A percentile compares a stretch with the other conserved stretches of the same genome.
These are phyloP conservation scores for Globisporangium cystogenes DNA, from an alignment of 352 stramenopile species.

Conservation along the genomic window DNA sequence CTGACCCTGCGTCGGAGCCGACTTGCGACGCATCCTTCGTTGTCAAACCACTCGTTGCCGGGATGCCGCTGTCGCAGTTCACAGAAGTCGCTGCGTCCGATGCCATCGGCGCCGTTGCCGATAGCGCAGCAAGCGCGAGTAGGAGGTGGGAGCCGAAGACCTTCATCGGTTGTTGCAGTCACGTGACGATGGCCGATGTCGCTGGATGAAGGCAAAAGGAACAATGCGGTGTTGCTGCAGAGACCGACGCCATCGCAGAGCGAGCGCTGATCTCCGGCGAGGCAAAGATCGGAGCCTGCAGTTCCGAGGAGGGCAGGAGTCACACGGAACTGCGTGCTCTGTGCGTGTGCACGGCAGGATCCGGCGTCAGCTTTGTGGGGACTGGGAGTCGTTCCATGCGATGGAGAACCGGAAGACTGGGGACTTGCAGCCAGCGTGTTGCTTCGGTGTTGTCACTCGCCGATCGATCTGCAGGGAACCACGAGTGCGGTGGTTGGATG, in stretches of 20 bases:
- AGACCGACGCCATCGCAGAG: not conserved
- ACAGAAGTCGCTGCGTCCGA: not conserved
- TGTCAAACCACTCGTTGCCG: not conserved
- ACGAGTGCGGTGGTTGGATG: too few species aligned
- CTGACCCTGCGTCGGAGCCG: not conserved
- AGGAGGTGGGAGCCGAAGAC: not conserved
- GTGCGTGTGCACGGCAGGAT: too few species aligned
- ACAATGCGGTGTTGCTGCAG: not conserved
- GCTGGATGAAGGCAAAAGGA: not conserved
- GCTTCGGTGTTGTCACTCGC: too few species aligned
- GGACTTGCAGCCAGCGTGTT: too few species aligned
- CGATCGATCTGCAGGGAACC: too few species aligned
- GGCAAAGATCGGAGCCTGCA: too few species aligned
- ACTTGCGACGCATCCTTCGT: not conserved
- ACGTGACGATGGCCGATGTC: not conserved
- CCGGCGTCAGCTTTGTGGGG: too few species aligned
- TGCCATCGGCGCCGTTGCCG: not conserved
- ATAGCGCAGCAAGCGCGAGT: not conserved
- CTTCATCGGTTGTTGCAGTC: not conserved
- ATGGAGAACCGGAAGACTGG: too few species aligned
- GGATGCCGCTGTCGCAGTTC: not conserved
- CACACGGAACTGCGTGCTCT: too few species aligned
- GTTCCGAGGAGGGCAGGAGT: too few species aligned
- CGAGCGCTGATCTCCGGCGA: too few species aligned
- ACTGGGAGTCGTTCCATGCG: too few species aligned